phyloP scores from a whole-genome alignment of 2,329 filamentous ascomycete species.

The Paraphoma sp. region DNA sequence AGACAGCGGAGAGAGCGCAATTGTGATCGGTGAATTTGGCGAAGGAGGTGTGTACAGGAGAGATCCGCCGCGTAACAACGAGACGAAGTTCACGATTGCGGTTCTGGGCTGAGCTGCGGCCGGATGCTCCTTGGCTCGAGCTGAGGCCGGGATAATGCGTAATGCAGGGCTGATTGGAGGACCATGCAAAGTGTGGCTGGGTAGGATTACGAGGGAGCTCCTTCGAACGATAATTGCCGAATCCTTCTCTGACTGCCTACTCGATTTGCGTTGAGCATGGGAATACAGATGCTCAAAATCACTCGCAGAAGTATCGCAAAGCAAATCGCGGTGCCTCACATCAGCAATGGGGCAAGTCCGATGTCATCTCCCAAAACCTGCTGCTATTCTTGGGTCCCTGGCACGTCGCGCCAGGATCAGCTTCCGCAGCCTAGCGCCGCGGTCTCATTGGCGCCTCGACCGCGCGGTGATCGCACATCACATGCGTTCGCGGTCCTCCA shows the following conservation, averaged over 20 bases:
- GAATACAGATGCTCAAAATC: background rate
- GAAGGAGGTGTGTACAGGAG: constrained; percentile 5
- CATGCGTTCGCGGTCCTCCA: constrained; percentile 3
- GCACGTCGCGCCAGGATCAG: constrained; percentile 11
- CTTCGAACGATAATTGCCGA: background rate
- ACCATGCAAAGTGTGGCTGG: constrained; percentile 25
- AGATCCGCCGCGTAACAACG: constrained; percentile 3
- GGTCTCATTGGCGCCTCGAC: constrained; percentile 17
- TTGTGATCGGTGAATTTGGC: constrained; percentile 7
- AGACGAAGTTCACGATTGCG: constrained; percentile 9
- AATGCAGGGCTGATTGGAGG: constrained; percentile 27
- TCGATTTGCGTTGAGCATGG: background rate
- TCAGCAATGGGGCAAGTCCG: constrained; percentile 18
- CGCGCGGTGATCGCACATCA: constrained; percentile 19
- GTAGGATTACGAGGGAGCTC: background rate
- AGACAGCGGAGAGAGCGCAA: constrained; percentile 3
- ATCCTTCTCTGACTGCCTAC: background rate
- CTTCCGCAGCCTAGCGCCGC: constrained; percentile 19
- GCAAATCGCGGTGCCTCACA: constrained; percentile 5
- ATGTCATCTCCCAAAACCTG: constrained; percentile 27
- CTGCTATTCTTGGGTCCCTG: constrained; percentile 28
- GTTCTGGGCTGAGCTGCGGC: constrained; percentile 28
- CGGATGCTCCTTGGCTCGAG: constrained; percentile 29
- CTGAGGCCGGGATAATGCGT: constrained; percentile 20
- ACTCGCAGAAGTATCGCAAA: too few species aligned